Evolutionary conservation across 371 early-diverging fungal species (phyloP), one percentile per base, ranked within the genome.

Genomic region (Gilbertella persicaria): DNA sequence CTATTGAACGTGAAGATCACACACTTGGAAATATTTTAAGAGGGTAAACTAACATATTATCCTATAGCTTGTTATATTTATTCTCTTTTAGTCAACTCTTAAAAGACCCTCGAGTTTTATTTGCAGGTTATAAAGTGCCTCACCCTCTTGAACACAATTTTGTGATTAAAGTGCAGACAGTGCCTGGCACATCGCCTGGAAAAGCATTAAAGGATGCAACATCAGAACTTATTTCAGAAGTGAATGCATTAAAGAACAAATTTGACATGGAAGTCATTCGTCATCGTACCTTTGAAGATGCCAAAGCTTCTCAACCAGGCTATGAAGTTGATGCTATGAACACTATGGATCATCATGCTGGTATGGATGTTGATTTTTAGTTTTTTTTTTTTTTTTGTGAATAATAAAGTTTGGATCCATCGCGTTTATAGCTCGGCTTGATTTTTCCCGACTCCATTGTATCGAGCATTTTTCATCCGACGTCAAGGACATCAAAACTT

Each of bases 61-160:
- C 20, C 10, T 46, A 35, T 9, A 1, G 16, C 4, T 36, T 36
- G 5, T 13, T 2, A 24, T 25, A 8, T 20, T 40, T 1, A 46
- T 21, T 4, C 37, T 12, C 13, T 19, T 16, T 4, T 47, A 93
- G 94, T 71, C 89, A 93, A 76, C 74, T 99, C 19, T 78, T 97
- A 26, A 88, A 92, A 60, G 90, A 99, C 74, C 88, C 89, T 13
- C 87, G 90, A 56, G 98, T 99, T 4, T 69, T 94, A 40, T 99
- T 99, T 82, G 93, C 96, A 16, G 99, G 97, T 42, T 99, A 99
- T 80, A 93, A 94, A 58, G 78, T 93, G 50, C 98, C 99, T 14
- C 99, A 99, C 69, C 99, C 99, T 26, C 83, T 99, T 8, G 95
- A 98, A 65, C 94, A 95, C 71, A 80, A 85, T 51, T 86, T 96